These are phyloP conservation scores for Cercospora sojina DNA, from an alignment of 2,329 filamentous ascomycete species.

Conservation along the genomic window DNA sequence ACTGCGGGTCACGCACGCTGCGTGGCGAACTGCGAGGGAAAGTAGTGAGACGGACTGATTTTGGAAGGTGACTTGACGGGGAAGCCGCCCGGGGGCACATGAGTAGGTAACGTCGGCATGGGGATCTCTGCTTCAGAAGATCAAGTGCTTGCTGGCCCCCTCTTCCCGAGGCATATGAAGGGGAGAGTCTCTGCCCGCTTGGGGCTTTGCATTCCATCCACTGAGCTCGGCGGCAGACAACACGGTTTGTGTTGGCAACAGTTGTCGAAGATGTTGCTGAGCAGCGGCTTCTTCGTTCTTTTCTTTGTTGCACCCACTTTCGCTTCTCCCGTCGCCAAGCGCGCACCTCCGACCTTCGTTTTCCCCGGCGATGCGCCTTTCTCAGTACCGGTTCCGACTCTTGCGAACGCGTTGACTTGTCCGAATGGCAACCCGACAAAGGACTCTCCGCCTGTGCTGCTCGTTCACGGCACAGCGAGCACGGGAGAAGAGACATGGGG, in stretches of 20 bases:
- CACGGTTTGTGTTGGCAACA: background rate
- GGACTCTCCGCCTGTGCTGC: slow-evolving; percentile 31
- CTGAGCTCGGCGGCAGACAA: background rate
- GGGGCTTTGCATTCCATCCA: slow-evolving; percentile 1
- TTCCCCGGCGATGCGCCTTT: slow-evolving; percentile 35
- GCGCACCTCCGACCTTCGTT: slow-evolving; percentile 25
- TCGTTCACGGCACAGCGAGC: slow-evolving; percentile 35
- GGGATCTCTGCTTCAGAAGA: background rate
- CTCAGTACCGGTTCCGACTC: slow-evolving; percentile 25
- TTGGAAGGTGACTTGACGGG: background rate
- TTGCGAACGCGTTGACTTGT: slow-evolving; percentile 34
- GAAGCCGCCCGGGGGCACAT: background rate
- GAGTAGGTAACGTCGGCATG: background rate
- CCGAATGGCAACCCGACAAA: slow-evolving; percentile 32
- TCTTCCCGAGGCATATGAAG: background rate
- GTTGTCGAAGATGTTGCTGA: slow-evolving; percentile 19
- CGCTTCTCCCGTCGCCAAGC: slow-evolving; percentile 23
- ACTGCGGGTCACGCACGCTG: background rate
- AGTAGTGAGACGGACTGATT: background rate
- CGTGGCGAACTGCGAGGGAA: background rate
- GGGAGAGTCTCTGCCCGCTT: background rate
- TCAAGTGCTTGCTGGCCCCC: background rate
- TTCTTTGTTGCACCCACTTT: slow-evolving; percentile 11
- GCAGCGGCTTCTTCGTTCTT: slow-evolving; percentile 12
- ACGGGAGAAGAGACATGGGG: slow-evolving; percentile 35